phyloP scores from a whole-genome alignment of 192 early-diverging fungal genomes.

The Pilobolus umbonatus region DNA sequence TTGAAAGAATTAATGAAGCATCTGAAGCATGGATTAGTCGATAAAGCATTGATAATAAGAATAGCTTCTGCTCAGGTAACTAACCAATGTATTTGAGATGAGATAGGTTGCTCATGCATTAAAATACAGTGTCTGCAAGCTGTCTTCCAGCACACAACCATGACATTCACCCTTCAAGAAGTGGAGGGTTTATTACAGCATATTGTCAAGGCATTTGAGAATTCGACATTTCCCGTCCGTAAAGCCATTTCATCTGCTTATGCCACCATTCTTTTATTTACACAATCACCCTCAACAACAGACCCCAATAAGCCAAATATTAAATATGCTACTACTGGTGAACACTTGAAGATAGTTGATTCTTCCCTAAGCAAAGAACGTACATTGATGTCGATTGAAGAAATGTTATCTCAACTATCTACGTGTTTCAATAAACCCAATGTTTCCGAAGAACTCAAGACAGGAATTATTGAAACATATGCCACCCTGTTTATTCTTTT shows the following conservation, averaged over 20 bases:
- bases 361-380: conserved; percentile 9
- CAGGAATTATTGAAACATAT: conserved; percentile 80
- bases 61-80: conserved; percentile 62
- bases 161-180: conserved; percentile 47
- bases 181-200: conserved; percentile 45
- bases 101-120: no score
- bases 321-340: conserved; percentile 26
- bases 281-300: conserved; percentile 39
- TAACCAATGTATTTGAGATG: not conserved
- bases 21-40: conserved; percentile 56
- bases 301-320: conserved; percentile 31
- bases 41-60: conserved; percentile 69
- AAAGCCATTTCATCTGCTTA: conserved; percentile 45
- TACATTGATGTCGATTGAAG: conserved; percentile 50
- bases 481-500: conserved; percentile 64
- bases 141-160: conserved; percentile 24
- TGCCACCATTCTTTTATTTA: conserved; percentile 46
- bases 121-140: conserved; percentile 33
- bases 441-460: conserved; percentile 62
- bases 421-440: conserved; percentile 53
- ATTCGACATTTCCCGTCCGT: conserved; percentile 42
- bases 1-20: conserved; percentile 69
- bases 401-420: conserved; percentile 67
- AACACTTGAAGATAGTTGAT: not conserved
- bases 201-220: conserved; percentile 49